Percentiles rank a stretch among this genome's conserved stretches.
These are phyloP conservation scores for Aureobasidium pullulans DNA, from an alignment of 2,329 filamentous ascomycete genomes.

Conservation along the genomic window DNA sequence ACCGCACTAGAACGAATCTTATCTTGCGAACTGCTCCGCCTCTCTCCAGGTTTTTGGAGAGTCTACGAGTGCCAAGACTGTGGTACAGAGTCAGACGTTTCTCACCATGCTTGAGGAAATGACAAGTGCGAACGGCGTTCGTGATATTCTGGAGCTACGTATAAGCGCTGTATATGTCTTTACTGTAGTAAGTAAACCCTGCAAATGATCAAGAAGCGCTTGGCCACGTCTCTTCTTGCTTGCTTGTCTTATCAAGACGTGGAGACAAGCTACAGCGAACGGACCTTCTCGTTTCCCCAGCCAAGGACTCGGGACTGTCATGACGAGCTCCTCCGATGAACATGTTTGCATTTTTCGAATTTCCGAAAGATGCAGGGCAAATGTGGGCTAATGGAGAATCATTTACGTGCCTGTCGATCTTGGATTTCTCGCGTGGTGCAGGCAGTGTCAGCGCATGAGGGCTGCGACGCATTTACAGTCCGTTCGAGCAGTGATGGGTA, in stretches of 20 bases:
- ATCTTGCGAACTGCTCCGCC: constrained; percentile 10
- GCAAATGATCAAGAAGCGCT: neutral
- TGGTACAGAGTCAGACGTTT: neutral
- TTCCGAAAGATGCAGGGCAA: neutral
- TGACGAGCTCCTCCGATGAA: neutral
- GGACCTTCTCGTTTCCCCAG: neutral
- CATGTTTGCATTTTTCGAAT: neutral
- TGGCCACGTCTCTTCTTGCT: neutral
- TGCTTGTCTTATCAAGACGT: neutral
- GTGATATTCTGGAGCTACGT: neutral
- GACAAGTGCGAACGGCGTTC: neutral
- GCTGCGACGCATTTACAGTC: no score
- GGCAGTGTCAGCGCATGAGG: no score
- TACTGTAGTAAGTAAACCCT: no score
- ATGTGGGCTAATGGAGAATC: neutral
- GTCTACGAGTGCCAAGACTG: neutral
- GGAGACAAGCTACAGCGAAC: neutral
- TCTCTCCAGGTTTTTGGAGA: neutral
- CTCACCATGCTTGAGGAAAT: neutral
- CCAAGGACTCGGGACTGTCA: neutral
- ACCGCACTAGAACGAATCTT: constrained; percentile 8
- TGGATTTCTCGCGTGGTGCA: no score
- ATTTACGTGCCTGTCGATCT: neutral
- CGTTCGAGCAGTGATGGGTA: neutral
- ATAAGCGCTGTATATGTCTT: neutral